These are phyloP conservation scores for Aspergillus sp. DNA, from an alignment of 2,329 filamentous ascomycete species.

Conservation along the genomic window DNA sequence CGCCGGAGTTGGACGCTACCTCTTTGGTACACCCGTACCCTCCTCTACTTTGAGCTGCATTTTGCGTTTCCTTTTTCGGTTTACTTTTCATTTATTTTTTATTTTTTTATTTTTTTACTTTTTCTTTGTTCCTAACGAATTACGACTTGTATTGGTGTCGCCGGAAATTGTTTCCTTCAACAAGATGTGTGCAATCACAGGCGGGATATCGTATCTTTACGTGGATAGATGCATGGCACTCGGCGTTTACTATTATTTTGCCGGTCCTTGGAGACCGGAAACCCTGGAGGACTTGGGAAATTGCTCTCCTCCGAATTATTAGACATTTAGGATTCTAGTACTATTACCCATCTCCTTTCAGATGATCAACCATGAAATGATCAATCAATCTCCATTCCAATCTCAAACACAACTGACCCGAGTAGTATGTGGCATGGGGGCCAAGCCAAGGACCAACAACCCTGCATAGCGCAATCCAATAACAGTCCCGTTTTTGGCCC, in stretches of 20 bases:
- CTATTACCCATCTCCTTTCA: neutral
- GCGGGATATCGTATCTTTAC: neutral
- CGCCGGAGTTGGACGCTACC: slow-evolving; percentile 42
- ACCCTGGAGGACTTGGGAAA: slow-evolving; percentile 3
- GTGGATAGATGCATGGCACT: slow-evolving; percentile 12
- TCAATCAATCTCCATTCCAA: neutral
- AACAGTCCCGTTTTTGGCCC: neutral
- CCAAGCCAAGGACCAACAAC: neutral
- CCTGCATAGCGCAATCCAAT: neutral
- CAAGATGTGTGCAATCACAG: slow-evolving; percentile 1
- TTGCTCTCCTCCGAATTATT: neutral
- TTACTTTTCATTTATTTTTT: neutral
- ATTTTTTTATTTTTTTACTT: neutral
- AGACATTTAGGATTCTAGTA: neutral
- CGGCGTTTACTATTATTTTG: slow-evolving; percentile 1
- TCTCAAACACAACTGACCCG: neutral
- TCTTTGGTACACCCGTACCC: slow-evolving; percentile 38
- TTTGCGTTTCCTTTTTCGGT: neutral
- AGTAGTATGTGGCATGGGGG: neutral
- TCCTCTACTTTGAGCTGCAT: slow-evolving; percentile 20
- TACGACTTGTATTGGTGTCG: neutral
- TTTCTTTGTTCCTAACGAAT: neutral
- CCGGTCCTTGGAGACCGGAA: neutral
- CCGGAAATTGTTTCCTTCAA: neutral
- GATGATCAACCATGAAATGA: neutral